These are phyloP conservation scores for Kurtzmaniella quercitrusa DNA, from an alignment of 1,139 yeast species.

Conservation along the genomic window DNA sequence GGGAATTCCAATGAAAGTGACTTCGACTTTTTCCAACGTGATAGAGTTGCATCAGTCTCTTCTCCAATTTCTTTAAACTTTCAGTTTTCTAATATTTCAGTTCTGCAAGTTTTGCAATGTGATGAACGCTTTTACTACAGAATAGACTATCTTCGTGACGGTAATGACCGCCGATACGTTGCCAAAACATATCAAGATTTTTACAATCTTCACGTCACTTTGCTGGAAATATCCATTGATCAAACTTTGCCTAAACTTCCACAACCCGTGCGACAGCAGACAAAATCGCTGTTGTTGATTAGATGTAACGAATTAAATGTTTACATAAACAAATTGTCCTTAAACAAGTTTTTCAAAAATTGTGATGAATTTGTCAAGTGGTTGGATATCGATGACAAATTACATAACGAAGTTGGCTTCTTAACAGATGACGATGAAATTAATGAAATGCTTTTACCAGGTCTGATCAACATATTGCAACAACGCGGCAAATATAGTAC, in stretches of 20 bases:
- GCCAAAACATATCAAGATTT: constrained; percentile 35
- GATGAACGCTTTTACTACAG: constrained; percentile 30
- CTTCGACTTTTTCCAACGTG: constrained; percentile 7
- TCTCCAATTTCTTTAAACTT: constrained; percentile 3
- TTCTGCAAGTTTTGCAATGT: constrained; percentile 9
- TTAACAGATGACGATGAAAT: constrained; percentile 16
- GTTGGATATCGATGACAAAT: constrained; percentile 10
- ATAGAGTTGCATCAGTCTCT: neutral
- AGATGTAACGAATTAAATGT: constrained; percentile 33
- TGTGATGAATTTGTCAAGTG: constrained; percentile 16
- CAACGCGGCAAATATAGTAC: constrained; percentile 17
- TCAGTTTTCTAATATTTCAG: constrained; percentile 2
- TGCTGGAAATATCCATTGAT: constrained; percentile 14
- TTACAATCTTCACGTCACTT: constrained; percentile 27
- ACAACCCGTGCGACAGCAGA: constrained; percentile 26
- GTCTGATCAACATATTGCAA: constrained; percentile 21
- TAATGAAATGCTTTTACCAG: constrained; percentile 19
- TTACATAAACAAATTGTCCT: constrained; percentile 28
- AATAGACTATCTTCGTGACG: constrained; percentile 24
- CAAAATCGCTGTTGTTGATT: constrained; percentile 15
- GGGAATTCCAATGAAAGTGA: constrained; percentile 4
- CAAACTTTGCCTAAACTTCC: constrained; percentile 34
- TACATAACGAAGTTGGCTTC: constrained; percentile 9
- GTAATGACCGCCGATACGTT: constrained; percentile 20
- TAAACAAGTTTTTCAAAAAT: constrained; percentile 12